Conservation (phyloP, 2,329 filamentous ascomycete species). For the Malbranchea cinnamomea region DNA sequence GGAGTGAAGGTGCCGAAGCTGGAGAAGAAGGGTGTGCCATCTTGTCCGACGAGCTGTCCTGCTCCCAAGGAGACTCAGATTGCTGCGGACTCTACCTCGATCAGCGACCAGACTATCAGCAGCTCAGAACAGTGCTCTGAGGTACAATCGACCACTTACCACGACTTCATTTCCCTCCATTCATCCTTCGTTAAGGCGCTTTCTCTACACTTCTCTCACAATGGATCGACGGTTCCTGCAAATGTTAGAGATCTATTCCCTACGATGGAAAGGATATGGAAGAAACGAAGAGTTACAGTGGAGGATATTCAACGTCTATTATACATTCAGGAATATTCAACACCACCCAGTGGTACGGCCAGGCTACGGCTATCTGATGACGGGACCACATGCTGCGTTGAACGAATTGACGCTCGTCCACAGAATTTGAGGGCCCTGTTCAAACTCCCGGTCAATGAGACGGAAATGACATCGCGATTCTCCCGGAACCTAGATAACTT, state of each 20-base stretch:
- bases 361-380: constrained; percentile 1
- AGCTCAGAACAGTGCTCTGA: constrained; percentile 19
- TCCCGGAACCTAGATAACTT: constrained; percentile 31
- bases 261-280: constrained; percentile 54
- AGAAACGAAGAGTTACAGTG: constrained; percentile 50
- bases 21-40: no score
- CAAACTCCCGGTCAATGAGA: constrained; percentile 25
- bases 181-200: constrained; percentile 53
- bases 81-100: no score
- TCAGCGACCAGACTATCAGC: no score
- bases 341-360: not conserved
- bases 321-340: constrained; percentile 38
- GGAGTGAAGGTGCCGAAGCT: no score
- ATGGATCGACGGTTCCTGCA: constrained; percentile 46
- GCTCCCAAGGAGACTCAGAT: no score
- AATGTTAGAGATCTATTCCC: constrained; percentile 48
- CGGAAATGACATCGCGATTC: constrained; percentile 36
- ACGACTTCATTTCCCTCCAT: constrained; percentile 49
- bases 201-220: constrained; percentile 54
- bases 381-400: constrained; percentile 5
- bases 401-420: no score
- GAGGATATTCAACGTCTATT: constrained; percentile 54
- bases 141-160: constrained; percentile 24
- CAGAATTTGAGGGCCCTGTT: constrained; percentile 9
- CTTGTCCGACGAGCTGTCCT: no score